phyloP scores from a whole-genome alignment of 768 basidiomycete genomes.

The Suillus subaureus region DNA sequence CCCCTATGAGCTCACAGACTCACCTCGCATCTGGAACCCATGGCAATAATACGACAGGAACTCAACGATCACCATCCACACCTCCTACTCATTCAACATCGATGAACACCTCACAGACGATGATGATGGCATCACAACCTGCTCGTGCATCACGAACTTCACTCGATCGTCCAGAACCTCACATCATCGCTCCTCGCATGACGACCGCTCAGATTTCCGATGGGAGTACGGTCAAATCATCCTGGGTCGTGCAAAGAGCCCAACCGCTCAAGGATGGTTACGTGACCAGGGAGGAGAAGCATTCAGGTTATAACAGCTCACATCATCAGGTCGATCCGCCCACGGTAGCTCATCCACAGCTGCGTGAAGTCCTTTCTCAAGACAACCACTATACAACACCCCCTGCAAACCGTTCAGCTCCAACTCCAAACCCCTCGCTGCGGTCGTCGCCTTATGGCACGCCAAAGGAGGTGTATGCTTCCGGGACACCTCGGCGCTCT shows the following conservation, averaged over 20 bases:
- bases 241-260: constrained; percentile 36
- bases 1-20: constrained; percentile 22
- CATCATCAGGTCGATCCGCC: constrained; percentile 24
- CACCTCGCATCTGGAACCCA: constrained; percentile 14
- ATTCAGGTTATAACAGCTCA: constrained; percentile 17
- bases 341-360: constrained; percentile 22
- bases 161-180: constrained; percentile 8
- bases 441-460: constrained; percentile 25
- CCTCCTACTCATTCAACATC: constrained; percentile 27
- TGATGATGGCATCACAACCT: constrained; percentile 29
- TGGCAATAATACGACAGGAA: constrained; percentile 13
- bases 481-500: constrained; percentile 26
- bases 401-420: constrained; percentile 21
- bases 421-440: constrained; percentile 24
- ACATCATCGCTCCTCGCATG: constrained; percentile 18
- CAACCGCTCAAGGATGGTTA: constrained; percentile 19
- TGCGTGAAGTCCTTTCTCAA: constrained; percentile 36
- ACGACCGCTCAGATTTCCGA: constrained; percentile 16
- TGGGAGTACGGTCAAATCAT: constrained; percentile 27
- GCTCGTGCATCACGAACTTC: constrained; percentile 15
- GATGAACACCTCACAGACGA: constrained; percentile 18
- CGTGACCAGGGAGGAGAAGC: constrained; percentile 33
- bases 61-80: constrained; percentile 23
- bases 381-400: constrained; percentile 18
- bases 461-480: constrained; percentile 19